Percentiles rank a stretch among this genome's conserved stretches.
Evolutionary conservation across 306 rosid genomes (phyloP).

Genomic region (Adenanthera pavonina): DNA sequence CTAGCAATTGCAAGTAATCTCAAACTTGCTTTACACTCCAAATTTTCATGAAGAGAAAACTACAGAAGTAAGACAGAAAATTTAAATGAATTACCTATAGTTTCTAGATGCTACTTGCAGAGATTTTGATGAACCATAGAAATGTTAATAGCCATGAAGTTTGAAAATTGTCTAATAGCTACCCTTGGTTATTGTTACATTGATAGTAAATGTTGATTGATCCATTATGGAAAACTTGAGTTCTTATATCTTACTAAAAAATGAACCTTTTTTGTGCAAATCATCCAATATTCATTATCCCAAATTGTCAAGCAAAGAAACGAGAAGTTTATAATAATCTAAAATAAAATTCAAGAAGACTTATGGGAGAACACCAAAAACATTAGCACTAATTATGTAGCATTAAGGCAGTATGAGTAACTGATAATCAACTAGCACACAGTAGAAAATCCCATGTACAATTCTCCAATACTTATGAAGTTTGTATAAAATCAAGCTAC

Average conservation of each 20-base stretch:
- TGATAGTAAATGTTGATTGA: constrained; percentile 9
- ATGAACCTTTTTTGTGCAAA: not conserved
- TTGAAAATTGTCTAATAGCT: not conserved
- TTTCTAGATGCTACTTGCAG: not conserved
- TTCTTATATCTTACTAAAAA: not conserved
- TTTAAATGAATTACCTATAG: constrained; percentile 2
- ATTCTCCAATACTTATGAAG: not conserved
- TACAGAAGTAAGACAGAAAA: constrained; percentile 12
- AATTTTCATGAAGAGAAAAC: constrained; percentile 19
- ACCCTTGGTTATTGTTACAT: not conserved
- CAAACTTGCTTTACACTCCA: not conserved
- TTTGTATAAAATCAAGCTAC: not conserved
- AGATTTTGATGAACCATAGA: not conserved
- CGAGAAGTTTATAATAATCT: constrained; percentile 15
- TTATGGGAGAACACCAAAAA: constrained; percentile 10
- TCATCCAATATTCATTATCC: constrained; percentile 3
- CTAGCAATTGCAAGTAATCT: not conserved
- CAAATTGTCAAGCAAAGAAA: constrained; percentile 5
- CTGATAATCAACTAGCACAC: not conserved
- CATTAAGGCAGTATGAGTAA: not conserved
- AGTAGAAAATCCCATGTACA: not conserved
- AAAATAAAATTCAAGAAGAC: not conserved
- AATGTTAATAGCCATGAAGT: too few species aligned
- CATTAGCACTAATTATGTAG: constrained; percentile 9
- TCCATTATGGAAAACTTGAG: not conserved